Evolutionary conservation across 345 rosid genomes (phyloP).

Genomic region (Lepidium africanum): DNA sequence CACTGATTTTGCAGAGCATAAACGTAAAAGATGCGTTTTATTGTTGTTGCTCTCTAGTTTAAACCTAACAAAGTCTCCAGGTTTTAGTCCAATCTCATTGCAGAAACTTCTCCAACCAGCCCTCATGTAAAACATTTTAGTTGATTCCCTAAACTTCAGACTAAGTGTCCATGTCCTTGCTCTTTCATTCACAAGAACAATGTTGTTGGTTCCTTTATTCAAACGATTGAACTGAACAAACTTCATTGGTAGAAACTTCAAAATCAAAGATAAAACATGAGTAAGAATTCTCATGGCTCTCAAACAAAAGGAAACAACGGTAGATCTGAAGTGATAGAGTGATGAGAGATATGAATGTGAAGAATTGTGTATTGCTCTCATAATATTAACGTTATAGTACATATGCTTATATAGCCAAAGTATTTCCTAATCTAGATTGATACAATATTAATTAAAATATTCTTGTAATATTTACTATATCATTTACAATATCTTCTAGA

Average conservation of each 20-base stretch:
- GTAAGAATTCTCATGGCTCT: not conserved
- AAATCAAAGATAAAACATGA: not conserved
- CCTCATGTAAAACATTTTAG: not conserved
- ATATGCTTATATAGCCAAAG: no score
- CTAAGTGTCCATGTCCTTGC: not conserved
- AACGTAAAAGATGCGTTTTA: not conserved
- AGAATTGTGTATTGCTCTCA: no score
- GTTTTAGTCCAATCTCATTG: not conserved
- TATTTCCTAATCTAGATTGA: no score
- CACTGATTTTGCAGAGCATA: not conserved
- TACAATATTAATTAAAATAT: no score
- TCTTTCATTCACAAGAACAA: not conserved
- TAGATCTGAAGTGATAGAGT: not conserved
- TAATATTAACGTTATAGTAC: no score
- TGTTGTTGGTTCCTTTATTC: not conserved
- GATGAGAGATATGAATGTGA: no score
- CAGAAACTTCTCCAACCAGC: slow-evolving; percentile 5
- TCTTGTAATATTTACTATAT: no score
- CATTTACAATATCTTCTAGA: no score
- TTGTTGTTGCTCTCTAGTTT: not conserved
- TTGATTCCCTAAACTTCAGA: not conserved
- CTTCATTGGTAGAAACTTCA: not conserved
- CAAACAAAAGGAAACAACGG: not conserved
- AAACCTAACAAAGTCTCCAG: not conserved
- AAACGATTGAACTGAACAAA: not conserved